Evolutionary conservation across 805 yeast species (phyloP), one percentile per base, ranked within the genome.

Genomic region (Lipomyces lipofer): DNA sequence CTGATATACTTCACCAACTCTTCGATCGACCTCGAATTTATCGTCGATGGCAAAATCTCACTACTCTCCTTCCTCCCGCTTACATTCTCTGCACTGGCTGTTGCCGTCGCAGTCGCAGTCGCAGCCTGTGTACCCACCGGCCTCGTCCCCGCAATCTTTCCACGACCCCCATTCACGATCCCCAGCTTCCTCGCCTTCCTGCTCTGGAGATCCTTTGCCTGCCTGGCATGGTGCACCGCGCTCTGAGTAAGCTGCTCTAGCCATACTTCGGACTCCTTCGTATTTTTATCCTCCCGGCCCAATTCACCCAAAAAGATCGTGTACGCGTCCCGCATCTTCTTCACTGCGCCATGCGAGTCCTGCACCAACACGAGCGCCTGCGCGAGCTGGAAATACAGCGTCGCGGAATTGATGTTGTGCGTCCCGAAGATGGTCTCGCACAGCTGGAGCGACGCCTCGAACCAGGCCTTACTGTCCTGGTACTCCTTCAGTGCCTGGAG

Each of bases 1-100:
- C 84, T 85, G 65, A 88, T 85, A 66, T 82, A 88, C 56, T 77
- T 75, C 71, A 88, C 73, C 55, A 88, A 76, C 56, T 86, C 95
- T 50, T 85, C 92, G 49, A 87, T 78, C 17, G 88, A 81, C 69
- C 83, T 78, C 10, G 58, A 50, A 44, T 57, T 54, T 25, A 57
- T 39, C 27, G 56, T 19, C 17, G 51, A 40, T 27, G 61, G 61
- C 35, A 29, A 4, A 19, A 50, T 75, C 71, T 51, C 45, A 7
- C 48, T 56, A 4, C 33, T 29, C 19, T 24, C 38, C 12, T 22
- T 43, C 9, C 38, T 24, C 15, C 19, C 27, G 30, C 59, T 44
- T 29, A 28, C 25, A 12, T 27, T 43, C 22, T 64, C 21, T 13
- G 49, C 38, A 30, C 56, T 49, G 52, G 63, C 54, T 9, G 44